These are phyloP conservation scores for Penicillium goetzii DNA, from an alignment of 495 filamentous ascomycete genomes.

Conservation along the genomic window DNA sequence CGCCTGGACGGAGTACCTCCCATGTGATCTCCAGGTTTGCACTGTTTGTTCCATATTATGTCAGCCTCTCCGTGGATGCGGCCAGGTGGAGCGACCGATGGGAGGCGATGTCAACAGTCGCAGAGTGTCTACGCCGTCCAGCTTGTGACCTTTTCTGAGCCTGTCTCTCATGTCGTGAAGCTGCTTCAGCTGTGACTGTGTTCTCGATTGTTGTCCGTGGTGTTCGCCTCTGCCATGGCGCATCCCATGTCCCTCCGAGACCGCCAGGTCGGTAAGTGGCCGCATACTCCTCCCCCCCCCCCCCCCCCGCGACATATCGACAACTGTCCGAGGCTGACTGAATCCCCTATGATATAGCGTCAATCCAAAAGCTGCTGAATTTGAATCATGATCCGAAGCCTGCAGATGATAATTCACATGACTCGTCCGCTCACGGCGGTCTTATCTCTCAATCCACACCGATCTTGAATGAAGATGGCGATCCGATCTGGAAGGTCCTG, in stretches of 20 bases:
- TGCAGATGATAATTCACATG: slow-evolving; percentile 59
- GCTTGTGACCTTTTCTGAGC: background rate
- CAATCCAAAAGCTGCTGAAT: slow-evolving; percentile 94
- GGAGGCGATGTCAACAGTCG: slow-evolving; percentile 24
- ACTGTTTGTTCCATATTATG: slow-evolving; percentile 27
- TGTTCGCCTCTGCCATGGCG: slow-evolving; percentile 60
- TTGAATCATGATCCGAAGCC: slow-evolving; percentile 73
- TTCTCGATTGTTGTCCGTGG: slow-evolving; percentile 13
- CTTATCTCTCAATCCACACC: slow-evolving; percentile 72
- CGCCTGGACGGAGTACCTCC: background rate
- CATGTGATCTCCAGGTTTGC: slow-evolving; percentile 31
- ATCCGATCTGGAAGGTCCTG: slow-evolving; percentile 76
- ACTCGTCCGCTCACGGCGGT: slow-evolving; percentile 55
- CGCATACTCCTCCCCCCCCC: slow-evolving; percentile 15
- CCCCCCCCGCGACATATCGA: slow-evolving; percentile 8
- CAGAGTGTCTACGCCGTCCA: slow-evolving; percentile 6
- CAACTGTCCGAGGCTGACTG: slow-evolving; percentile 34
- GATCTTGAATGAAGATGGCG: slow-evolving; percentile 84
- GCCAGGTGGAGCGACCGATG: slow-evolving; percentile 26
- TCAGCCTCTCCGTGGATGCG: slow-evolving; percentile 17
- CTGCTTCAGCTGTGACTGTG: slow-evolving; percentile 21
- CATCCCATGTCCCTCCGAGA: slow-evolving; percentile 81
- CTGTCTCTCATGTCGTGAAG: slow-evolving; percentile 30
- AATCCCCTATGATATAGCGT: slow-evolving; percentile 58
- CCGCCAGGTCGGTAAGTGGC: slow-evolving; percentile 86